Conservation (phyloP, 768 basidiomycete species). For the Auriscalpium microsporum region DNA sequence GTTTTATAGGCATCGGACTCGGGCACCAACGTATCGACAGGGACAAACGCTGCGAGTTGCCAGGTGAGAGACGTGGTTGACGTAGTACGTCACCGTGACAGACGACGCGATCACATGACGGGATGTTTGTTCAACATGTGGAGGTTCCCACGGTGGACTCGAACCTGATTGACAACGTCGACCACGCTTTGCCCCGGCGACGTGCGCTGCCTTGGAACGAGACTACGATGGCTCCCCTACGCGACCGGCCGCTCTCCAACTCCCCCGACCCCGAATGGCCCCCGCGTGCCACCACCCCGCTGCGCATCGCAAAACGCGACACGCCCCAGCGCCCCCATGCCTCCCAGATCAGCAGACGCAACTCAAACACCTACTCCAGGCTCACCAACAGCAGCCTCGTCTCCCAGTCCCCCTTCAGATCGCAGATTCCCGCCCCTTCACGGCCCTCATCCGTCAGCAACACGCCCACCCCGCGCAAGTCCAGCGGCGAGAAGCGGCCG, state of each 20-base stretch:
- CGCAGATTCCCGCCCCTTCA: constrained; percentile 33
- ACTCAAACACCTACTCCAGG: constrained; percentile 74
- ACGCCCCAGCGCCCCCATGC: constrained; percentile 28
- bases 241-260: constrained; percentile 53
- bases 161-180: not conserved
- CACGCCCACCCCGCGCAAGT: constrained; percentile 35
- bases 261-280: constrained; percentile 56
- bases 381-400: constrained; percentile 72
- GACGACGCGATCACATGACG: constrained; percentile 18
- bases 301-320: constrained; percentile 70
- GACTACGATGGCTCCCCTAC: constrained; percentile 36
- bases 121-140: not conserved
- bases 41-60: too few species aligned
- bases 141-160: constrained; percentile 9
- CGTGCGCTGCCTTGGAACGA: not conserved
- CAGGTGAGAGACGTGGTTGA: too few species aligned
- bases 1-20: too few species aligned
- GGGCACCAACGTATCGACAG: too few species aligned
- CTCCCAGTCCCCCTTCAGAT: constrained; percentile 80
- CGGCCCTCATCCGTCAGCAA: constrained; percentile 28
- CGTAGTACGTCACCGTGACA: too few species aligned
- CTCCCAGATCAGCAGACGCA: constrained; percentile 55
- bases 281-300: constrained; percentile 57
- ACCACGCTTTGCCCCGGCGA: not conserved
- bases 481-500: constrained; percentile 73